These are phyloP conservation scores for Fistulinella cinereoalba DNA, from an alignment of 1,284 basidiomycete genomes.

Conservation along the genomic window DNA sequence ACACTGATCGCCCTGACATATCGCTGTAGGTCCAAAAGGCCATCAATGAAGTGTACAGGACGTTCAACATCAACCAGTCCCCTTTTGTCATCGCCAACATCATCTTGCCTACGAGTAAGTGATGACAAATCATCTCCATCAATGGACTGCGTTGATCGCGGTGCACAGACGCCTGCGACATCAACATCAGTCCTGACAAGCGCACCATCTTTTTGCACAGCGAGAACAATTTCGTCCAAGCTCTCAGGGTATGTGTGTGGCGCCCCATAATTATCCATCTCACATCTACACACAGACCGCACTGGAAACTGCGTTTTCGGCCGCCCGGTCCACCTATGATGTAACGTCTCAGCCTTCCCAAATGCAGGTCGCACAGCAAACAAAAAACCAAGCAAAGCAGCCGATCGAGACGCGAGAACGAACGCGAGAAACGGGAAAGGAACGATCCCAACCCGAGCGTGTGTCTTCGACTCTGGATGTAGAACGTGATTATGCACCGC, in stretches of 20 bases:
- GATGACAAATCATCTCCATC: not conserved
- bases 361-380: slow-evolving; percentile 5
- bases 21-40: slow-evolving; percentile 69
- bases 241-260: slow-evolving; percentile 65
- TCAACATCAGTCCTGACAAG: slow-evolving; percentile 98
- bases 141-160: slow-evolving; percentile 1
- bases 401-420: no score
- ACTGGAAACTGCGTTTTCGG: slow-evolving; percentile 64
- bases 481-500: not conserved
- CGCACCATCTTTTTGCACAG: slow-evolving; percentile 91
- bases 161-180: slow-evolving; percentile 77
- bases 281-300: slow-evolving; percentile 22
- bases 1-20: not conserved
- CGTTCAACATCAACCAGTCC: slow-evolving; percentile 77
- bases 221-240: slow-evolving; percentile 78
- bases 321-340: slow-evolving; percentile 67
- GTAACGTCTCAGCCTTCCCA: slow-evolving; percentile 35
- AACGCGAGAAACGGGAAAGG: slow-evolving; percentile 4
- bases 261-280: no score
- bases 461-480: not conserved
- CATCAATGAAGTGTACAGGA: slow-evolving; percentile 87
- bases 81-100: slow-evolving; percentile 88
- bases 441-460: not conserved
- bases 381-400: not conserved
- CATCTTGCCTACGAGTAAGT: slow-evolving; percentile 72